Conservation (phyloP, 768 basidiomycete genomes). For the Cystobasidium onofrii region DNA sequence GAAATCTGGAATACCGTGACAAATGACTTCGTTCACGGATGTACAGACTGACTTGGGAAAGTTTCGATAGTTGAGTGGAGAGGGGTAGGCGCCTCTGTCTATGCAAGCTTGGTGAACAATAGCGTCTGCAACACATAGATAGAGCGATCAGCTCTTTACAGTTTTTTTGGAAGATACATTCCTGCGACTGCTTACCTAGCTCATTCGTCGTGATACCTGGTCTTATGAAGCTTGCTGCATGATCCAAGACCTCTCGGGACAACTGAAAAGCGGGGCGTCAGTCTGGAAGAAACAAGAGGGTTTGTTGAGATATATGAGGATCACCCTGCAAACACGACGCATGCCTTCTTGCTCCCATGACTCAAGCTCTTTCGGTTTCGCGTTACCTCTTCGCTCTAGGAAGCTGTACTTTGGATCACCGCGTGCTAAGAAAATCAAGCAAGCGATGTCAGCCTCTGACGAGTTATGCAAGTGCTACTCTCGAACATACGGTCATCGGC, state of each 20-base stretch:
- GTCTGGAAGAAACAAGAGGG: too few species aligned
- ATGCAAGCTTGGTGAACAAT: constrained; percentile 87
- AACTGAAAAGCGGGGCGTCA: too few species aligned
- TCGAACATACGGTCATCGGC: constrained; percentile 57
- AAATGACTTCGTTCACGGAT: constrained; percentile 90
- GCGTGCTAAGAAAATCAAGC: constrained; percentile 20
- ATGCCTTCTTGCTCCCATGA: constrained; percentile 66
- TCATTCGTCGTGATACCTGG: constrained; percentile 96
- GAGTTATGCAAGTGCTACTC: constrained; percentile 44
- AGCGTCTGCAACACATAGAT: constrained; percentile 52
- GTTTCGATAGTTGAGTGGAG: constrained; percentile 77
- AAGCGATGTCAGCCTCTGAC: not conserved
- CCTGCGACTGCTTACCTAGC: constrained; percentile 49
- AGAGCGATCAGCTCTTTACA: not conserved
- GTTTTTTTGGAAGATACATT: not conserved
- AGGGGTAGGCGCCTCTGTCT: constrained; percentile 85
- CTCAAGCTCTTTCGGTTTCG: constrained; percentile 56
- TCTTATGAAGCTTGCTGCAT: constrained; percentile 71
- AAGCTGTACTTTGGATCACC: constrained; percentile 35
- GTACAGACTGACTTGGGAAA: constrained; percentile 97
- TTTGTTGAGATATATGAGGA: too few species aligned
- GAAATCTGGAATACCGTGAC: constrained; percentile 56
- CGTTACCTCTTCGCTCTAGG: constrained; percentile 51
- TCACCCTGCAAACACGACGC: constrained; percentile 72
- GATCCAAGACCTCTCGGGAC: constrained; percentile 82